Percentiles rank a stretch among this genome's conserved stretches.
Evolutionary conservation across 805 yeast species (phyloP).

Genomic region (Kodamaea restingae): DNA sequence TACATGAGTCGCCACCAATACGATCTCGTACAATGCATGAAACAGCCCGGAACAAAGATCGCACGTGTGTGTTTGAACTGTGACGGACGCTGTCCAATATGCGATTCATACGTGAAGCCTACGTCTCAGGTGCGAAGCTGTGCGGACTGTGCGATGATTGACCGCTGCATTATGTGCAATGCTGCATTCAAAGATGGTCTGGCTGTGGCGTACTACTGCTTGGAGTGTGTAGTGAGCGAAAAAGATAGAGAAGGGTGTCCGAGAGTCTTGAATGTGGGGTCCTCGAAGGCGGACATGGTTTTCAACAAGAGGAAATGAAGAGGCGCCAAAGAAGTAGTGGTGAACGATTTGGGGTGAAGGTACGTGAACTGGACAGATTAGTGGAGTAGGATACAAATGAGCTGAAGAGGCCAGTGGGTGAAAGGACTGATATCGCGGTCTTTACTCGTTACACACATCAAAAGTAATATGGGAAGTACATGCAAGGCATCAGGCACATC

Average conservation of each 20-base stretch:
- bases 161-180: slow-evolving; percentile 78
- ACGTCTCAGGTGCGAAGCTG: slow-evolving; percentile 66
- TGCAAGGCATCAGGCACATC: too few relatives aligned
- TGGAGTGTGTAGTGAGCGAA: slow-evolving; percentile 76
- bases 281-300: slow-evolving; percentile 55
- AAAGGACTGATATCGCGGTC: too few relatives aligned
- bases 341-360: too few relatives aligned
- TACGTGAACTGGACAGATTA: too few relatives aligned
- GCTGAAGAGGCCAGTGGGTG: too few relatives aligned
- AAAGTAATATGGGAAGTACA: too few relatives aligned
- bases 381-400: too few relatives aligned
- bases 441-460: too few relatives aligned
- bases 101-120: slow-evolving; percentile 82
- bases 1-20: slow-evolving; percentile 68
- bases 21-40: slow-evolving; percentile 78
- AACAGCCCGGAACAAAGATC: slow-evolving; percentile 69
- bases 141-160: slow-evolving; percentile 69
- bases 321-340: too few relatives aligned
- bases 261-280: slow-evolving; percentile 72
- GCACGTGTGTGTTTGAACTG: slow-evolving; percentile 81
- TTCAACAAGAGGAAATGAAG: slow-evolving; percentile 1
- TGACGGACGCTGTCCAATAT: slow-evolving; percentile 87
- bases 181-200: slow-evolving; percentile 46
- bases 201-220: slow-evolving; percentile 67
- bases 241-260: slow-evolving; percentile 93